These are phyloP conservation scores for Pichia nakasei DNA, from an alignment of 805 yeast genomes.

Conservation along the genomic window DNA sequence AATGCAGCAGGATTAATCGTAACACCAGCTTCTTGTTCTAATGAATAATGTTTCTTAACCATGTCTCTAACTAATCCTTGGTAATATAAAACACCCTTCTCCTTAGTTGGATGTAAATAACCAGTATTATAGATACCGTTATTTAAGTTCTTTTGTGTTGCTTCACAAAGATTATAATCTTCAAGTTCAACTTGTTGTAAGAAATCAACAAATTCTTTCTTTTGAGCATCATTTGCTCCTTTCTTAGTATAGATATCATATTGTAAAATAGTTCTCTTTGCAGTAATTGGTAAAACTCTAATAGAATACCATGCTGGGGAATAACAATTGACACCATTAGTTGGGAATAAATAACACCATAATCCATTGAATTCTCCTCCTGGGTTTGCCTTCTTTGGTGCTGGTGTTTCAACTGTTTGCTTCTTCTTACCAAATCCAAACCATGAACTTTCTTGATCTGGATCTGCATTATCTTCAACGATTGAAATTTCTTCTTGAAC, in stretches of 20 bases:
- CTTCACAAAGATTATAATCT: conserved; percentile 50
- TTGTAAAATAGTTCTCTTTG: conserved; percentile 47
- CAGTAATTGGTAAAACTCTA: conserved; percentile 46
- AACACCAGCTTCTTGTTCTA: conserved; percentile 37
- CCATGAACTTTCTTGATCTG: conserved; percentile 37
- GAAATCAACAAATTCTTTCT: conserved; percentile 56
- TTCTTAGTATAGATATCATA: conserved; percentile 55
- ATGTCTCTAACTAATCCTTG: conserved; percentile 47
- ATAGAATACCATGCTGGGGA: conserved; percentile 62
- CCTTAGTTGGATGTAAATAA: conserved; percentile 49
- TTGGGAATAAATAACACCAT: conserved; percentile 56
- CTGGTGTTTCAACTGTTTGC: conserved; percentile 10
- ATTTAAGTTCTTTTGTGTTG: conserved; percentile 52
- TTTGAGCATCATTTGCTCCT: conserved; percentile 42
- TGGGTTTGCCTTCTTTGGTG: conserved; percentile 35
- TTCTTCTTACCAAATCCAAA: conserved; percentile 40
- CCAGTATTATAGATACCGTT: conserved; percentile 55
- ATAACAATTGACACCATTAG: conserved; percentile 53
- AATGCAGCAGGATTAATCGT: conserved; percentile 45
- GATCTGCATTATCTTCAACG: conserved; percentile 24
- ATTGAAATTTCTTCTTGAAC: conserved; percentile 29
- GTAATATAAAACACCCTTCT: conserved; percentile 49
- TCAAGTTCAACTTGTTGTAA: conserved; percentile 54
- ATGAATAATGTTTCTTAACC: conserved; percentile 45
- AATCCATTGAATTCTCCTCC: conserved; percentile 57